Conservation (phyloP, 345 rosid genomes). For the Turritis glabra region DNA sequence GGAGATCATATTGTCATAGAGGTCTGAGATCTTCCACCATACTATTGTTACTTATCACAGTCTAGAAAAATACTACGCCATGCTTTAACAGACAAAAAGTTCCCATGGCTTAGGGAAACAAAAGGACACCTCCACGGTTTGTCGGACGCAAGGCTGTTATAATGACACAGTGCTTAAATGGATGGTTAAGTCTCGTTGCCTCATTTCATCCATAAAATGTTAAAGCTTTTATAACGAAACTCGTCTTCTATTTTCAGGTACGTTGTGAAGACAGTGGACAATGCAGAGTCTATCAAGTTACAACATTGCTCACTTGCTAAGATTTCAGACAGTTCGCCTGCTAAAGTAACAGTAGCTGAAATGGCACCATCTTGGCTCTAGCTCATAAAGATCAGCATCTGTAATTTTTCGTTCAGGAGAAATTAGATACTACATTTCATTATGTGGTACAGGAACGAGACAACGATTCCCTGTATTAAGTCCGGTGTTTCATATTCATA, state of each 20-base stretch:
- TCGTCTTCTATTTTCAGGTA: conserved; percentile 53
- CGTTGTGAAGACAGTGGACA: conserved; percentile 89
- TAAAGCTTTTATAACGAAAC: background rate
- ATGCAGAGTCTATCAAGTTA: conserved; percentile 86
- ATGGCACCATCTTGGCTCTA: conserved; percentile 65
- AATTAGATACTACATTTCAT: background rate
- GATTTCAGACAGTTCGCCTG: conserved; percentile 49
- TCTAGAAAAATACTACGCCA: background rate
- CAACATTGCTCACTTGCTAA: conserved; percentile 89
- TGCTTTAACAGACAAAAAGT: conserved; percentile 13
- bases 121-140: conserved; percentile 87
- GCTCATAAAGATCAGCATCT: background rate
- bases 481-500: background rate
- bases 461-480: background rate
- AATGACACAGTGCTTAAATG: conserved; percentile 93
- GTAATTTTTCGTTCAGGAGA: conserved; percentile 10
- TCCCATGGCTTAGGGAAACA: conserved; percentile 72
- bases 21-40: conserved; percentile 43
- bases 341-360: conserved; percentile 51
- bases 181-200: conserved; percentile 59
- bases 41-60: background rate
- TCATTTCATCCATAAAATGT: background rate
- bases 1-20: conserved; percentile 82
- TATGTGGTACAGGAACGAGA: conserved; percentile 8
- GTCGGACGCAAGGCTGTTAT: conserved; percentile 93